These are phyloP conservation scores for Erysimum cheiranthoides DNA, from an alignment of 345 rosid genomes.

Conservation along the genomic window DNA sequence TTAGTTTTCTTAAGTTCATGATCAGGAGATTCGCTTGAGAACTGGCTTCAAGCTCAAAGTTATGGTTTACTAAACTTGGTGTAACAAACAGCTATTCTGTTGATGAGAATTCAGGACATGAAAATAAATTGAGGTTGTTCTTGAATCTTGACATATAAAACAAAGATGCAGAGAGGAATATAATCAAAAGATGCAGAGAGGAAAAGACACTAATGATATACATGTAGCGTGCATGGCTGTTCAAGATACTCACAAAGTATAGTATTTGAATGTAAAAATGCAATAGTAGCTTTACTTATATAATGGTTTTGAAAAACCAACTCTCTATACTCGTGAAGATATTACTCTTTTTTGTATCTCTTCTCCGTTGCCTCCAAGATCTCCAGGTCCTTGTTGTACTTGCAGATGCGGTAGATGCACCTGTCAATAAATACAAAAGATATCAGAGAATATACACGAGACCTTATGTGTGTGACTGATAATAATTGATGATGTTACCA, in stretches of 20 bases:
- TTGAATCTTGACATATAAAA: background rate
- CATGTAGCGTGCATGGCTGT: constrained; percentile 9
- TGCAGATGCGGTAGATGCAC: constrained; percentile 83
- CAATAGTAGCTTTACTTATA: constrained; percentile 24
- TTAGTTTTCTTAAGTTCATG: background rate
- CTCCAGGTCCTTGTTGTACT: constrained; percentile 71
- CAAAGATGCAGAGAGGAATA: background rate
- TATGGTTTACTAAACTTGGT: background rate
- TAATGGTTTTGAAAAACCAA: constrained; percentile 21
- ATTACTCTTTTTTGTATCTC: constrained; percentile 71
- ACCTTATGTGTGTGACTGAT: background rate
- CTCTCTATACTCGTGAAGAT: constrained; percentile 6
- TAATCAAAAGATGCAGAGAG: background rate
- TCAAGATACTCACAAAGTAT: background rate
- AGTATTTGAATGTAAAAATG: background rate
- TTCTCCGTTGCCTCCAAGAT: constrained; percentile 77
- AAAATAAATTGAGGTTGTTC: background rate
- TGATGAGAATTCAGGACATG: background rate
- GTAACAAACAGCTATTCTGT: background rate
- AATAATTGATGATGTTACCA: constrained; percentile 55
- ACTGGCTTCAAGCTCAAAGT: background rate
- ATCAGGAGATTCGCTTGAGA: background rate
- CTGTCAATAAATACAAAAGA: constrained; percentile 48
- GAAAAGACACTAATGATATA: background rate
- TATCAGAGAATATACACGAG: background rate